A percentile compares a stretch with the other conserved stretches of the same genome.
Conservation (phyloP, 2,329 filamentous ascomycete species). For the Cadophora sp. region DNA sequence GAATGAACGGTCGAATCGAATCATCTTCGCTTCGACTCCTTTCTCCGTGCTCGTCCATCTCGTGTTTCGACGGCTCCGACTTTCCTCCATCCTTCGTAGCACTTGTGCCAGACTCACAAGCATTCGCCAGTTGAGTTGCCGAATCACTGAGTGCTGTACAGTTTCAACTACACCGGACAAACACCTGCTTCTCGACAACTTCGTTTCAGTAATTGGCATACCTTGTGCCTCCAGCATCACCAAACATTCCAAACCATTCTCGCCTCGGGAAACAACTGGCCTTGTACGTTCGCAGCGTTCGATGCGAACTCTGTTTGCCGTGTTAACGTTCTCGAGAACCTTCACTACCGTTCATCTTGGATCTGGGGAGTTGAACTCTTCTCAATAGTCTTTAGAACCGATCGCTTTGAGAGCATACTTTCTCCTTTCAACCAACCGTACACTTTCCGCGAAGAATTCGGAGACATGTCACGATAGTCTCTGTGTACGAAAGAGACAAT, state of each 20-base stretch:
- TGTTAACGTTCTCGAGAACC: background rate
- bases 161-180: conserved; percentile 35
- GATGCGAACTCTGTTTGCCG: conserved; percentile 14
- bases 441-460: conserved; percentile 23
- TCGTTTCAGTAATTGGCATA: conserved; percentile 29
- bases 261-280: conserved; percentile 11
- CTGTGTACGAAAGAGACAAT: conserved; percentile 26
- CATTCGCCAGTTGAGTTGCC: conserved; percentile 19
- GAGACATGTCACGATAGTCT: conserved; percentile 37
- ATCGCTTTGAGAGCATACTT: conserved; percentile 40
- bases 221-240: conserved; percentile 27
- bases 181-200: conserved; percentile 30
- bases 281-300: conserved; percentile 18
- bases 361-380: conserved; percentile 31
- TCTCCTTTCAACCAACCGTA: conserved; percentile 21
- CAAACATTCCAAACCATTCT: conserved; percentile 24
- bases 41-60: conserved; percentile 26
- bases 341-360: conserved; percentile 16
- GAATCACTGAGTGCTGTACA: conserved; percentile 25
- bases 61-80: conserved; percentile 28
- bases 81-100: conserved; percentile 22
- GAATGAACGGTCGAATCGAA: conserved; percentile 17
- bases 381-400: conserved; percentile 22
- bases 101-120: conserved; percentile 27
- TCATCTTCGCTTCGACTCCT: conserved; percentile 27